Percentiles rank a stretch among this genome's conserved stretches.
Evolutionary conservation across 1,284 basidiomycete genomes (phyloP).

Genomic region (Microbotryum intermedium): DNA sequence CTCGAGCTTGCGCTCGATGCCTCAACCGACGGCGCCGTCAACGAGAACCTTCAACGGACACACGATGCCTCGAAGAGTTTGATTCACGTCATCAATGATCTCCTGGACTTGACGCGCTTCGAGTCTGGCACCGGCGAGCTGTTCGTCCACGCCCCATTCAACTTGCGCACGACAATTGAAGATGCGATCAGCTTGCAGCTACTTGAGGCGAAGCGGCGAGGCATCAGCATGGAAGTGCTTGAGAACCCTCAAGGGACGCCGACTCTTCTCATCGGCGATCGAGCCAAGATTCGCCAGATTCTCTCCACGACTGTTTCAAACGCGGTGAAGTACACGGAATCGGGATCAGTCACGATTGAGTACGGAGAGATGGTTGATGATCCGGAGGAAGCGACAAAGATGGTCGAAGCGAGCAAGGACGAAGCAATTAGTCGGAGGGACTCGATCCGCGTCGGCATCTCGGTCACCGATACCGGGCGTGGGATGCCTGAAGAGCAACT

Average conservation of each 20-base stretch:
- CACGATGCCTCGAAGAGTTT: conserved; percentile 33
- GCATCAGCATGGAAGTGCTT: conserved; percentile 32
- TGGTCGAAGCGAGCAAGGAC: conserved; percentile 6
- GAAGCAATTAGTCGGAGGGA: conserved; percentile 2
- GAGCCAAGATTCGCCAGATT: conserved; percentile 36
- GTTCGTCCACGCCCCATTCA: conserved; percentile 36
- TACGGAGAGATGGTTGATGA: conserved; percentile 23
- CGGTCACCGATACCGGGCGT: conserved; percentile 28
- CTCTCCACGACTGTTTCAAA: conserved; percentile 37
- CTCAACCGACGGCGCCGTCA: conserved; percentile 36
- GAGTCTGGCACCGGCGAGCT: conserved; percentile 35
- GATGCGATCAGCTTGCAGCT: conserved; percentile 38
- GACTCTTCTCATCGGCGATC: conserved; percentile 29
- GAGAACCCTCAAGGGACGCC: conserved; percentile 10
- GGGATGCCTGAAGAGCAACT: conserved; percentile 38
- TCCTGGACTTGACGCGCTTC: conserved; percentile 37
- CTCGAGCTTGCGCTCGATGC: conserved; percentile 37
- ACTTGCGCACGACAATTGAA: conserved; percentile 34
- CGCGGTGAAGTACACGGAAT: conserved; percentile 33
- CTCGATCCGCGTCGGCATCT: conserved; percentile 50
- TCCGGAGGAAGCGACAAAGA: background rate
- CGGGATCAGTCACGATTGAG: conserved; percentile 35
- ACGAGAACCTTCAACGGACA: conserved; percentile 37
- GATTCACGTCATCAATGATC: conserved; percentile 36
- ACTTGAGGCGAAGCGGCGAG: conserved; percentile 37